Evolutionary conservation across 2,329 filamentous ascomycete species (phyloP).

Genomic region (Aspergillus quadrilineatus): DNA sequence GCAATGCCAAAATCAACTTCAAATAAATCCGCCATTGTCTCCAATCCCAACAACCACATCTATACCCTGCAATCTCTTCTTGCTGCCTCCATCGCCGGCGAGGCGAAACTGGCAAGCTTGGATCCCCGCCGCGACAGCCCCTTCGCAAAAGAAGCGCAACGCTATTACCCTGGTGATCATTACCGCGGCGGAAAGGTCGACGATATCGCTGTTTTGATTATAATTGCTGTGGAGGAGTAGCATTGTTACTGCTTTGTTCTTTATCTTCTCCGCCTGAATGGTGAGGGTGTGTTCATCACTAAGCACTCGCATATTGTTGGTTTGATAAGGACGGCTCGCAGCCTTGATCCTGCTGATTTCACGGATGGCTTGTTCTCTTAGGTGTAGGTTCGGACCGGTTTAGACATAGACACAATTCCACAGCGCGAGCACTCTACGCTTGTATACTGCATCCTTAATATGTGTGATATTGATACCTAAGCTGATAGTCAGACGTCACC

Average conservation of each 20-base stretch:
- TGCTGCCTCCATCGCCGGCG: slow-evolving; percentile 73
- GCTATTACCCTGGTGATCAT: slow-evolving; percentile 77
- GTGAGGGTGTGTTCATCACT: background rate
- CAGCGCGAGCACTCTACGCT: background rate
- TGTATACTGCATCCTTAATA: background rate
- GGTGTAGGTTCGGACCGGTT: background rate
- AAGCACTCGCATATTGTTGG: background rate
- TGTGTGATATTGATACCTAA: background rate
- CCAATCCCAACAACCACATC: slow-evolving; percentile 21
- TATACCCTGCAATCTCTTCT: slow-evolving; percentile 72
- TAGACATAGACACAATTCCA: slow-evolving; percentile 1
- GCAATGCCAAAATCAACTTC: slow-evolving; percentile 10
- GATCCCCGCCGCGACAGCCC: slow-evolving; percentile 83
- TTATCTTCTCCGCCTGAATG: background rate
- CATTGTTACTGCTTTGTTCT: background rate
- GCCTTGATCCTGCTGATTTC: background rate
- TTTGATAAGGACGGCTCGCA: background rate
- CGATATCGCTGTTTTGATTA: slow-evolving; percentile 86
- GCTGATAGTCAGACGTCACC: background rate
- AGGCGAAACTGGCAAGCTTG: slow-evolving; percentile 80
- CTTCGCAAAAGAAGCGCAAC: slow-evolving; percentile 92
- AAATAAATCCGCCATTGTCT: slow-evolving; percentile 8
- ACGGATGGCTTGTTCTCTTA: background rate
- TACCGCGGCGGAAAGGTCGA: slow-evolving; percentile 94
- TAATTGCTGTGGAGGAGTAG: slow-evolving; percentile 67